A percentile compares a stretch with the other conserved stretches of the same genome.
Evolutionary conservation across 2,329 filamentous ascomycete species (phyloP).

Genomic region (Dichotomopilus funicola): DNA sequence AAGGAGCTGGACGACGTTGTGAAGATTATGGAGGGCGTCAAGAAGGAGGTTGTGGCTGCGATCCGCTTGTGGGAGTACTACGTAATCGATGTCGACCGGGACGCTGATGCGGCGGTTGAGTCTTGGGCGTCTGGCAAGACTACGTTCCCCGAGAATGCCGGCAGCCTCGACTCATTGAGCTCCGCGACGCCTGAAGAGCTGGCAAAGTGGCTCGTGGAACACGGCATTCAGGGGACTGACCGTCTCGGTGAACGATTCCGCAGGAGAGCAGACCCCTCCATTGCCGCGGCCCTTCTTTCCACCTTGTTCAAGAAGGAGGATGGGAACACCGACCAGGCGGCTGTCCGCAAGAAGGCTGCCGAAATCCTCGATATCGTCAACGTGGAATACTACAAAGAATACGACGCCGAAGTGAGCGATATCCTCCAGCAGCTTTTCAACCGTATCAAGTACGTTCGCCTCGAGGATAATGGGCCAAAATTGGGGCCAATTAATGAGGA

Average conservation of each 20-base stretch:
- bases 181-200: slow-evolving; percentile 41
- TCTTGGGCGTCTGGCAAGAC: slow-evolving; percentile 62
- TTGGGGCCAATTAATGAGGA: slow-evolving; percentile 68
- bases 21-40: slow-evolving; percentile 76
- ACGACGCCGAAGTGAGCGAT: slow-evolving; percentile 72
- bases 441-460: slow-evolving; percentile 84
- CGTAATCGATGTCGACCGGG: slow-evolving; percentile 68
- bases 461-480: slow-evolving; percentile 89
- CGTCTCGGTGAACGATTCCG: slow-evolving; percentile 74
- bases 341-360: slow-evolving; percentile 48
- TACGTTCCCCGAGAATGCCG: slow-evolving; percentile 43
- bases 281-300: slow-evolving; percentile 63
- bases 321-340: slow-evolving; percentile 43
- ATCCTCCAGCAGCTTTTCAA: slow-evolving; percentile 91
- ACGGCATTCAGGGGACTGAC: slow-evolving; percentile 65
- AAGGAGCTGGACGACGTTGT: slow-evolving; percentile 65
- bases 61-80: slow-evolving; percentile 93
- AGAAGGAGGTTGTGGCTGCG: slow-evolving; percentile 68
- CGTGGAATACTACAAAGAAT: slow-evolving; percentile 83
- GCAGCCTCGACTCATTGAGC: slow-evolving; percentile 43
- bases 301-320: slow-evolving; percentile 64
- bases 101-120: slow-evolving; percentile 61
- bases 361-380: slow-evolving; percentile 78
- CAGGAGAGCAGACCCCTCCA: slow-evolving; percentile 60
- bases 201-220: slow-evolving; percentile 58